Percentiles rank a stretch among this genome's conserved stretches.
Evolutionary conservation across 2,329 filamentous ascomycete species (phyloP).

Genomic region (Aspergillus aculeatus): DNA sequence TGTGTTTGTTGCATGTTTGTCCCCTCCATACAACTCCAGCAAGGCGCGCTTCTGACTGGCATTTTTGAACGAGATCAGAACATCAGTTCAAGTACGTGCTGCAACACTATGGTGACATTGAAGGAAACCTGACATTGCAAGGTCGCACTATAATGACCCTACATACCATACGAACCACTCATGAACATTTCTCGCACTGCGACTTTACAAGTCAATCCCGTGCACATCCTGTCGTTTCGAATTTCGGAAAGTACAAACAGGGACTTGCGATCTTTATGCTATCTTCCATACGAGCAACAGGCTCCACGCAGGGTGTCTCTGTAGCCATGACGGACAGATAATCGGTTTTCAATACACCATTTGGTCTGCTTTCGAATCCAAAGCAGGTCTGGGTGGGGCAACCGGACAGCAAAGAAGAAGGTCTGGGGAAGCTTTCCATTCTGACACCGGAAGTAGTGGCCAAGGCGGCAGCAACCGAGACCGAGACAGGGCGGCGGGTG

Average conservation of each 20-base stretch:
- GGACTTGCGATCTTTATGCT: not conserved
- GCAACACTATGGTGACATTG: no score
- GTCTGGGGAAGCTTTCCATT: conserved; percentile 51
- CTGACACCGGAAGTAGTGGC: conserved; percentile 55
- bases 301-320: not conserved
- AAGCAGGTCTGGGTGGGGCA: conserved; percentile 50
- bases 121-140: no score
- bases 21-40: no score
- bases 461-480: conserved; percentile 50
- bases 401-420: conserved; percentile 52
- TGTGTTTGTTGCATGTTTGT: not conserved
- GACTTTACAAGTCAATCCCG: no score
- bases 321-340: conserved; percentile 2
- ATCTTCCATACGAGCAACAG: not conserved
- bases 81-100: no score
- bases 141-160: no score
- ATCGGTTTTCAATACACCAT: conserved; percentile 34
- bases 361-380: conserved; percentile 50
- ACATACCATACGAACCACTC: no score
- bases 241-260: no score
- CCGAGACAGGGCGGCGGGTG: conserved; percentile 52
- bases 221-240: no score
- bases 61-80: no score
- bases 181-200: no score
- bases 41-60: no score